A percentile compares a stretch with the other conserved stretches of the same genome.
These are phyloP conservation scores for Naganishia sp. DNA, from an alignment of 1,284 basidiomycete species.

Conservation along the genomic window DNA sequence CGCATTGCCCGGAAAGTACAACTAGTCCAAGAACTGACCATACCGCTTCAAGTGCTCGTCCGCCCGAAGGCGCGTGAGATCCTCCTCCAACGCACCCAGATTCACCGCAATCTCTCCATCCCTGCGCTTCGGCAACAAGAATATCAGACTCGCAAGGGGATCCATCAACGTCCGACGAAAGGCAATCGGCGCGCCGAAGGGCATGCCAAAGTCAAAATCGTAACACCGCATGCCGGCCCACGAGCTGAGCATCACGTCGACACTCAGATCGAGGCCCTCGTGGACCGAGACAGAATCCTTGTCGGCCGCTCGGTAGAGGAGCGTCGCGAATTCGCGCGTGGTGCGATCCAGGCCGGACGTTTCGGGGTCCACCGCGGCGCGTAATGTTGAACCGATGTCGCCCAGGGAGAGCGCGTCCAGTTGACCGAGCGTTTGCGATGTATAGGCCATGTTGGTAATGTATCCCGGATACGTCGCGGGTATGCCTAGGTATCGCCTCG, in stretches of 20 bases:
- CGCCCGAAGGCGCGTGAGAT: slow-evolving; percentile 2
- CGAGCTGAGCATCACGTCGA: slow-evolving; percentile 24
- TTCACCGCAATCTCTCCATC: slow-evolving; percentile 14
- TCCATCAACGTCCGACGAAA: slow-evolving; percentile 19
- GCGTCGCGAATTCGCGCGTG: slow-evolving; percentile 21
- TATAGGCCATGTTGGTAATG: slow-evolving; percentile 25
- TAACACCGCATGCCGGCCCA: slow-evolving; percentile 26
- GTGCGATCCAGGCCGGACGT: slow-evolving; percentile 9
- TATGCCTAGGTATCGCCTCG: slow-evolving; percentile 23
- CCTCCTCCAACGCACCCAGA: slow-evolving; percentile 11
- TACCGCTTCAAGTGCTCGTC: slow-evolving; percentile 6
- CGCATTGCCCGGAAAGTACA: no score
- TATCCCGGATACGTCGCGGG: slow-evolving; percentile 24
- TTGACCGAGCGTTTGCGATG: slow-evolving; percentile 1
- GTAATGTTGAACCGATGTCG: slow-evolving; percentile 1
- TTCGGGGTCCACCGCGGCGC: slow-evolving; percentile 19
- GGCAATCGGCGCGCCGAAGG: slow-evolving; percentile 4
- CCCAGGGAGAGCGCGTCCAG: neutral
- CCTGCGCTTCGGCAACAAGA: slow-evolving; percentile 13
- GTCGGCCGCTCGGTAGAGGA: slow-evolving; percentile 13
- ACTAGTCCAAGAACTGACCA: slow-evolving; percentile 21
- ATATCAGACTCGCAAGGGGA: slow-evolving; percentile 16
- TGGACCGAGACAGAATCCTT: slow-evolving; percentile 17
- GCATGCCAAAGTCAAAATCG: slow-evolving; percentile 12
- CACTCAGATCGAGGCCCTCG: slow-evolving; percentile 10